Conservation (phyloP, 208 protist genomes). For the Trypanosoma mega region DNA sequence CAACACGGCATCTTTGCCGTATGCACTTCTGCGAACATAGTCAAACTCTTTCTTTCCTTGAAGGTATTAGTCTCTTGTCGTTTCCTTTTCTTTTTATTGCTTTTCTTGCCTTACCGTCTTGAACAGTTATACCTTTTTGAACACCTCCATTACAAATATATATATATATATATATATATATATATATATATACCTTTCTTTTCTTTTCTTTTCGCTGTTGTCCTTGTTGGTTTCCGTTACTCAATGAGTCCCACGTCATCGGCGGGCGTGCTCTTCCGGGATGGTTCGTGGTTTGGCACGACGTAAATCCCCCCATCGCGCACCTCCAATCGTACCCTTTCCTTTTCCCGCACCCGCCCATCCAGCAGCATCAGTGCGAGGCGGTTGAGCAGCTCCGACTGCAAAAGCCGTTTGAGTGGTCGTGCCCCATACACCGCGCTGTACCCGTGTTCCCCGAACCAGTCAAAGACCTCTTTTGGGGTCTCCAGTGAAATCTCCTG, state of each 20-base stretch:
- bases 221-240: no score
- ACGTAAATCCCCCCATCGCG: conserved; percentile 46
- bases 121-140: neutral
- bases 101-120: neutral
- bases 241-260: conserved; percentile 30
- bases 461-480: conserved; percentile 67
- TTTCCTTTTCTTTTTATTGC: neutral
- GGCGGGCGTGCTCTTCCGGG: conserved; percentile 26
- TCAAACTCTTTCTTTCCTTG: neutral
- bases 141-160: neutral
- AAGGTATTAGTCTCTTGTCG: neutral
- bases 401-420: conserved; percentile 92
- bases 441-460: conserved; percentile 84
- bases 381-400: conserved; percentile 92
- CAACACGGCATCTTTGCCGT: neutral
- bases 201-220: no score
- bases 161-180: no score
- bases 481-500: conserved; percentile 84
- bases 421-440: conserved; percentile 95
- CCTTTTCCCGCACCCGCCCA: conserved; percentile 75
- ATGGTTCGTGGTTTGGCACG: conserved; percentile 61
- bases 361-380: conserved; percentile 90
- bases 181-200: no score
- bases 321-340: conserved; percentile 52
- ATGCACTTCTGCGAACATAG: neutral